Base-by-base conservation (phyloP, 345 rosid species). In the Citrus mangshanensis region DNA sequence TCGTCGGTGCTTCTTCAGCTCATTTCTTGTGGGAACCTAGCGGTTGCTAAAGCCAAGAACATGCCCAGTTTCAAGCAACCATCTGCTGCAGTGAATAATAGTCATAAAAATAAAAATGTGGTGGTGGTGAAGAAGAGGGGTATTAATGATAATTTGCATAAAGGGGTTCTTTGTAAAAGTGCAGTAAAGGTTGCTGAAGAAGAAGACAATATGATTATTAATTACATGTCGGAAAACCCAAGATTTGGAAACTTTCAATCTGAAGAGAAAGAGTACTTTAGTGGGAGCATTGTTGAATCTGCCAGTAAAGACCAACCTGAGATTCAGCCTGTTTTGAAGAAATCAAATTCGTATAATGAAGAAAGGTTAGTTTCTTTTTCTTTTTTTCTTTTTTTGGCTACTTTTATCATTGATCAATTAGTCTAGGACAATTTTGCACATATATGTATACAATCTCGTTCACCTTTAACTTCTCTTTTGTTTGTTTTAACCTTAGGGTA, bases 161-260 rank as follows among this genome's bases (percentile, higher is more conserved):
- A 75, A 84, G 97, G 85, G 19, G 93, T 85, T 30, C 35, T 88
- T 75, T 80, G 84, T 64, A 91, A 75, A 83, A 80, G 63, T 27
- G 92, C 89, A 12, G 73, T 76, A 34, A 89, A 81, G 67, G 85
- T 78, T 68, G 81, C 70, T 9, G 91, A 85, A 2, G 86, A 79
- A 35, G 89, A 83, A 73, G 91, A 86, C 62, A 78, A 74, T 18
- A 81, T 69, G 38, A 92, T 94, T 85, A 92, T 93, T 5, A 81
- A 68, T 27, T 91, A 73, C 87, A 93, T 95, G 95, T 90, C 98
- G 46, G 98, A 95, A 89, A 93, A 95, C 84, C 98, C 98, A 8
- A 92, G 98, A 89, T 92, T 95, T 40, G 95, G 98, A 28, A 93
- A 90, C 84, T 69, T 86, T 19, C 98, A 93, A 69, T 79, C 85